phyloP scores from a whole-genome alignment of 768 basidiomycete genomes.

The Suillus hirtellus region DNA sequence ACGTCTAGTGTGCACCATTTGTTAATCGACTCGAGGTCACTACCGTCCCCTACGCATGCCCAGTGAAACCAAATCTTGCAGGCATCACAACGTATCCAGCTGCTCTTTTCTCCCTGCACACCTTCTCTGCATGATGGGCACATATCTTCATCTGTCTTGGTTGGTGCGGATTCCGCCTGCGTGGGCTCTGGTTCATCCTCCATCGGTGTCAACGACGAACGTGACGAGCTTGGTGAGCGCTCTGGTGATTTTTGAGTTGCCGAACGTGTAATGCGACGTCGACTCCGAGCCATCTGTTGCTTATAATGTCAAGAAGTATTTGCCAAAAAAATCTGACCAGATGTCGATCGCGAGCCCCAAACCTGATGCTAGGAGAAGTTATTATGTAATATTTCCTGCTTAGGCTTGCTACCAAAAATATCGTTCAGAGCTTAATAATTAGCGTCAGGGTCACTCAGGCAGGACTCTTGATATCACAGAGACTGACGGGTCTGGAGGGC shows the following conservation, averaged over 20 bases:
- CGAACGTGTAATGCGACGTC: constrained; percentile 44
- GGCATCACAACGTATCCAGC: constrained; percentile 81
- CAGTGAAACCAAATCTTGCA: constrained; percentile 87
- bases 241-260: constrained; percentile 38
- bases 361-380: constrained; percentile 4
- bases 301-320: constrained; percentile 14
- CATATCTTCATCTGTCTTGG: constrained; percentile 28
- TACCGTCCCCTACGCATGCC: constrained; percentile 70
- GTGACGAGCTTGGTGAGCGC: constrained; percentile 31
- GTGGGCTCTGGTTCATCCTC: constrained; percentile 13
- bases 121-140: constrained; percentile 56
- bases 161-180: constrained; percentile 15
- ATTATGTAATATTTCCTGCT: constrained; percentile 24
- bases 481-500: neutral
- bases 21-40: constrained; percentile 66
- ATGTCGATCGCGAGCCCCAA: constrained; percentile 12
- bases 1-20: constrained; percentile 52
- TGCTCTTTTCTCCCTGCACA: constrained; percentile 56
- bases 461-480: neutral
- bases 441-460: neutral
- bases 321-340: constrained; percentile 11
- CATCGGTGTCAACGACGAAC: constrained; percentile 30
- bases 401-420: neutral
- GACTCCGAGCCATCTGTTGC: constrained; percentile 42
- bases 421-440: neutral